Evolutionary conservation across 2,329 filamentous ascomycete species (phyloP), one percentile per base, ranked within the genome.

Genomic region (Microsporum canis): DNA sequence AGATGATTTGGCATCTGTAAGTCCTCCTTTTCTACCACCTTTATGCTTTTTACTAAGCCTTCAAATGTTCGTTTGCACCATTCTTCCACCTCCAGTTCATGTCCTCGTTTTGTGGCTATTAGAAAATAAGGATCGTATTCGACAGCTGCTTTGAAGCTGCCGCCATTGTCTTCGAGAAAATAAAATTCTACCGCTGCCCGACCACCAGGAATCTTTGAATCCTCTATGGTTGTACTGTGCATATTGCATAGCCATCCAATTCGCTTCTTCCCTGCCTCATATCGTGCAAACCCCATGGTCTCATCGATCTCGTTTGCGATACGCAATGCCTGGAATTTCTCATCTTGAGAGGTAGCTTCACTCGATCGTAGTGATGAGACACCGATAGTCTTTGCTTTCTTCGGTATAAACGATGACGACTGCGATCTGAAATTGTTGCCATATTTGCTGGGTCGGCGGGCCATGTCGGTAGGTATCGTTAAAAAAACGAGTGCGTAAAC

Each of bases 71-170:
- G 89, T 81, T 79, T 77, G 65, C 89, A 84, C 90, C 91, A 99
- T 77, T 99, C 94, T 72, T 99, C 95, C 1, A 96, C 94, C 74
- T 99, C 95, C 58, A 84, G 82, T 76, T 99, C 95, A 68, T 85
- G 86, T 5, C 91, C 89, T 70, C 87, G 88, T 74, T 91, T 94
- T 59, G 91, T 89, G 0, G 91, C 92, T 59, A 99, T 84, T 63
- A 99, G 76, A 68, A 99, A 96, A 77, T 99, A 99, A 0, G 94
- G 94, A 68, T 97, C 91, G 73, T 96, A 97, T 76, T 96, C 90
- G 65, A 99, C 78, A 0, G 91, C 96, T 8, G 94, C 91, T 73
- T 99, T 99, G 81, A 99, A 99, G 3, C 88, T 92, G 57, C 86
- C 84, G 12, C 89, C 85, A 61, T 95, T 88, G 62, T 92, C 89